Evolutionary conservation across 257 asterid genomes (phyloP), one percentile per base, ranked within the genome.

Genomic region (Cynanchum wilfordii): DNA sequence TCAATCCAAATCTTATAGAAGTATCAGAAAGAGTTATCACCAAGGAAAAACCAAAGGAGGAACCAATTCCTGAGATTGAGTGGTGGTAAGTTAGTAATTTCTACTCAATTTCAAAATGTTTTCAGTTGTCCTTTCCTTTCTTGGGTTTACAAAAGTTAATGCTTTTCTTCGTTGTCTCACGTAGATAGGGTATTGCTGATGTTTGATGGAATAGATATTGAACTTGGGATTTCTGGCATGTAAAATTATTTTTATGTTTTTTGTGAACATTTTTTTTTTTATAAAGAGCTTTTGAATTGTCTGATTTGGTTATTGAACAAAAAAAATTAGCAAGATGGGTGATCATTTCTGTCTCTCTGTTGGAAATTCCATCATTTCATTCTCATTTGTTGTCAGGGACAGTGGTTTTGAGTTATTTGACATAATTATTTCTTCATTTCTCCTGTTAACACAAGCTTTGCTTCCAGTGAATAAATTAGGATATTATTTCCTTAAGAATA

Each of bases 1-100:
- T 92, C 77, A 95, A 95, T 82, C 99, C 99, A 68, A 95, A 95
- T 84, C 84, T 90, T 73, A 92, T 95, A 36, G 97, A 95, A 82
- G 89, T 95, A 33, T 89, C 97, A 29, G 97, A 95, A 84, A 87
- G 99, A 80, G 86, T 91, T 69, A 68, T 86, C 69, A 75, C 85
- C 75, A 92, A 90, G 76, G 98, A 90, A 79, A 95, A 88, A 76
- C 86, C 82, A 54, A 91, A 85, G 87, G 99, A 85, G 87, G 99
- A 95, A 64, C 68, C 88, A 20, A 89, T 92, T 76, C 99, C 99
- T 19, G 99, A 91, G 45, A 88, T 92, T 8, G 99, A 95, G 92
- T 90, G 97, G 98, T 95, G 99, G 99, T 94, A 86, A 86, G 96
- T 79, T 58, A 42, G 69, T 78, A 71, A 25, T 25, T 16, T 40